Percentiles rank a stretch among this genome's conserved stretches.
Evolutionary conservation across 2,329 filamentous ascomycete genomes (phyloP).

Genomic region (Diaporthe citriasiana): DNA sequence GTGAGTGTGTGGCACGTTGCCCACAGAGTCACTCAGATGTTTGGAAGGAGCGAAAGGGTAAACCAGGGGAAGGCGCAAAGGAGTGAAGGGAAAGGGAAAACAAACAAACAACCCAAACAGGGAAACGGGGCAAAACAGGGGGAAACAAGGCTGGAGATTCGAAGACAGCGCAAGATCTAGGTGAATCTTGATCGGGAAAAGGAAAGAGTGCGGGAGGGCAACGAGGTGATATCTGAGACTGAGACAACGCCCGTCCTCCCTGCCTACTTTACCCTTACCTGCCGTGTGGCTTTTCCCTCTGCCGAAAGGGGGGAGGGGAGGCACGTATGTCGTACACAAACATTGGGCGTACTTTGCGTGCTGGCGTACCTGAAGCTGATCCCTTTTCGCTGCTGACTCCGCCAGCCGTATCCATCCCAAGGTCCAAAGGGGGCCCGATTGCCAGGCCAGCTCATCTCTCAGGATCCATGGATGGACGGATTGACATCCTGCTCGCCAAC

Average conservation of each 20-base stretch:
- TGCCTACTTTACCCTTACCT: neutral
- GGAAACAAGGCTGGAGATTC: neutral
- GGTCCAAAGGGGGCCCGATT: conserved; percentile 24
- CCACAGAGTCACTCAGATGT: neutral
- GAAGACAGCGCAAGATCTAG: conserved; percentile 7
- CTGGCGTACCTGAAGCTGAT: neutral
- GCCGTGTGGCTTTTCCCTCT: conserved; percentile 1
- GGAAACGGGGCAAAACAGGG: neutral
- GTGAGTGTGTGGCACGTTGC: neutral
- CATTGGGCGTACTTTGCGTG: neutral
- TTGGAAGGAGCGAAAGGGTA: neutral
- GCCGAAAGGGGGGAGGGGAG: conserved; percentile 1
- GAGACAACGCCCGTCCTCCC: conserved; percentile 14
- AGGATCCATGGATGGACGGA: conserved; percentile 29
- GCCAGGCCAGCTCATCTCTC: conserved; percentile 26
- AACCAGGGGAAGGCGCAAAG: conserved; percentile 14
- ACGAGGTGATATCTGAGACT: conserved; percentile 24
- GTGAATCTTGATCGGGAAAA: conserved; percentile 15
- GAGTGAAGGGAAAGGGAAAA: neutral
- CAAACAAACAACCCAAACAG: conserved; percentile 30
- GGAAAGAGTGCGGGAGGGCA: conserved; percentile 7
- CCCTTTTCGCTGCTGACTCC: neutral
- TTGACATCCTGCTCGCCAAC: conserved; percentile 16
- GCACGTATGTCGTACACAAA: conserved; percentile 1
- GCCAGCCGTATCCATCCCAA: conserved; percentile 9